phyloP scores from a whole-genome alignment of 257 asterid genomes.

The Sherardia arvensis region DNA sequence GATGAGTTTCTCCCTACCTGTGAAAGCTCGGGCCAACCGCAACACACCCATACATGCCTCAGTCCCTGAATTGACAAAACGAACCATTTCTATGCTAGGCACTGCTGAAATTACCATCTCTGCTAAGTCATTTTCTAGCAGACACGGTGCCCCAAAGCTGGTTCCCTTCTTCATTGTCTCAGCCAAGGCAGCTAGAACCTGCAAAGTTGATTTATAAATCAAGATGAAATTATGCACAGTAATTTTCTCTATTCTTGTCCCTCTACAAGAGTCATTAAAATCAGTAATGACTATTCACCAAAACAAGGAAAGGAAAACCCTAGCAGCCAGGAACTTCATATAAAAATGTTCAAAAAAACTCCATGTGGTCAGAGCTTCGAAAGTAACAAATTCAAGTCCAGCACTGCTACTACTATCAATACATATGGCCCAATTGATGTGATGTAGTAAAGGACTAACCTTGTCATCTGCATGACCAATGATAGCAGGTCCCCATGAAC shows the following conservation, averaged over 20 bases:
- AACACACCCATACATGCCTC: slow-evolving; percentile 98
- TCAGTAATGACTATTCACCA: neutral
- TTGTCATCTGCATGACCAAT: slow-evolving; percentile 98
- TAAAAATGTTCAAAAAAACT: neutral
- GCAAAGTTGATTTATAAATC: neutral
- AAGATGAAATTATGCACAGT: neutral
- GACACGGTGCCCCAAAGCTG: slow-evolving; percentile 99
- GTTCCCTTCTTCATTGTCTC: slow-evolving; percentile 99
- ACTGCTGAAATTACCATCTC: slow-evolving; percentile 96
- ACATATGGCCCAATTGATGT: neutral
- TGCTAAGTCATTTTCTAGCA: slow-evolving; percentile 79
- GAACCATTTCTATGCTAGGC: slow-evolving; percentile 96
- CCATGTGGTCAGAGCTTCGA: neutral
- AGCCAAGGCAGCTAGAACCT: slow-evolving; percentile 89
- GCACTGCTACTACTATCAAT: neutral
- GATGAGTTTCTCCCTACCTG: slow-evolving; percentile 69
- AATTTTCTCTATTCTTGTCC: neutral
- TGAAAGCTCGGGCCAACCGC: slow-evolving; percentile 91
- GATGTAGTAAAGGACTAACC: slow-evolving; percentile 36
- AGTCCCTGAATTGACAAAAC: slow-evolving; percentile 97
- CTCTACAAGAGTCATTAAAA: neutral
- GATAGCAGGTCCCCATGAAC: slow-evolving; percentile 99
- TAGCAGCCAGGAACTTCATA: neutral
- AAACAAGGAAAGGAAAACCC: neutral
- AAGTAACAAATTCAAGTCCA: neutral